These are phyloP conservation scores for Homolaphlyctis polyrhiza DNA, from an alignment of 371 early-diverging fungal genomes.

Conservation along the genomic window DNA sequence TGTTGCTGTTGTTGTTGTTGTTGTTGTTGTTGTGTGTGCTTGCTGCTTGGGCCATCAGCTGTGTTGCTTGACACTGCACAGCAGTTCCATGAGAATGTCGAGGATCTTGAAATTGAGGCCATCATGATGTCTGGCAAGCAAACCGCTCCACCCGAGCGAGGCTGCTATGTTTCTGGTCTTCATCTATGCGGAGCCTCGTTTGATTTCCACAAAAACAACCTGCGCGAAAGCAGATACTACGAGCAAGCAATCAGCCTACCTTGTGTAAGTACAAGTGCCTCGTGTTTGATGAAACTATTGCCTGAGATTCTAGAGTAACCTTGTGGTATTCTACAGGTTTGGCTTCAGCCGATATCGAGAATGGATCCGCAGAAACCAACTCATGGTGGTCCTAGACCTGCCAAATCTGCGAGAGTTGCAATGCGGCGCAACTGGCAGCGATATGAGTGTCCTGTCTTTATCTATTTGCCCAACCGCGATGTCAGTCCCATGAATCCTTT, in stretches of 20 bases:
- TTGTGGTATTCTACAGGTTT: not conserved
- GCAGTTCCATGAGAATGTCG: slow-evolving; percentile 6
- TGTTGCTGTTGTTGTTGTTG: no score
- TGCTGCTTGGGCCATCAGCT: slow-evolving; percentile 7
- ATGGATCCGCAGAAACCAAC: not conserved
- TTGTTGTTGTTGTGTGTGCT: no score
- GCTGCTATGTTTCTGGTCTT: slow-evolving; percentile 19
- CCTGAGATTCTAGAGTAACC: not conserved
- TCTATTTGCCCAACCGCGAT: not conserved
- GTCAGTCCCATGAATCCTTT: not conserved
- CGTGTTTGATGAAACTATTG: not conserved
- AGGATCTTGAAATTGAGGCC: slow-evolving; percentile 21
- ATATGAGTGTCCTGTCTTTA: not conserved
- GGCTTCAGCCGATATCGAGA: not conserved
- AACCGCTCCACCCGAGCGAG: slow-evolving; percentile 23
- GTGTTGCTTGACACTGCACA: slow-evolving; percentile 11
- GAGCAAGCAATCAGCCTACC: slow-evolving; percentile 13
- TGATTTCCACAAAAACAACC: slow-evolving; percentile 12
- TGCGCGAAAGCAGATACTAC: slow-evolving; percentile 11
- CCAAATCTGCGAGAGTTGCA: not conserved
- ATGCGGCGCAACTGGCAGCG: slow-evolving; percentile 2
- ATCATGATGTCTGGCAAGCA: slow-evolving; percentile 23
- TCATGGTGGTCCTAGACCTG: not conserved
- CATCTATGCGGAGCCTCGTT: slow-evolving; percentile 17
- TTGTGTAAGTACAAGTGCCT: slow-evolving; percentile 14